Evolutionary conservation across 768 basidiomycete species (phyloP), one percentile per base, ranked within the genome.

Genomic region (Termitomyces sp.): DNA sequence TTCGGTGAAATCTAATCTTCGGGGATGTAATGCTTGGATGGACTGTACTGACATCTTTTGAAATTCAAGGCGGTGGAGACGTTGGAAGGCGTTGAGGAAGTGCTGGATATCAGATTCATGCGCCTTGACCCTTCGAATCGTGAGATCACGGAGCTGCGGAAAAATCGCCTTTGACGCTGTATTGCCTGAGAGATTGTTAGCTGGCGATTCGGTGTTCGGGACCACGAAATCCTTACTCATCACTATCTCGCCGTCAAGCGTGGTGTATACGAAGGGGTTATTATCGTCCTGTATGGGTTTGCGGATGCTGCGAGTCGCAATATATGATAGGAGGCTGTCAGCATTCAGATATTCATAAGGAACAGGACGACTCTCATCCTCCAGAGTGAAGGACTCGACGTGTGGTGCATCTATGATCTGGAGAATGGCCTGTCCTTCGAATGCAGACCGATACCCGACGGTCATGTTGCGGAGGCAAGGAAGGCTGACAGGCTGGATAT

Each of bases 281-380:
- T 64, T 45, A 58, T 54, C 53, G 41, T 50, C 60, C 50, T 56
- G 42, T 8, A 35, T 56, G 44, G 38, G 37, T 17, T 50, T 24
- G 15, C 14, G 7, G 53, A 63, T 65, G 22, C 63, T 62, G 45
- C 71, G 68, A n/a, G 72, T 71, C 2, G 67, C 74, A 40, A 72
- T 58, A 64, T 72, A 74, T 46, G 65, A 62, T 19, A 76, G 64
- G 22, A 82, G 62, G 48, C 64, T 65, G 24, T 68, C 66, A 1
- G 70, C 74, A 54, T 81, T 74, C 45, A 75, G 63, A 9, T 71
- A 71, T n/a, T 70, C 69, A 15, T 70, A 66, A 51, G 70, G 71
- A 22, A 67, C 72, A 17, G 75, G 71, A 57, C 78, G 71, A 4
- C 68, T 74, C 8, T 71, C 70, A 57, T 83, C 79, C 54, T 78